These are phyloP conservation scores for Dovyalis caffra DNA, from an alignment of 345 rosid genomes.

Conservation along the genomic window DNA sequence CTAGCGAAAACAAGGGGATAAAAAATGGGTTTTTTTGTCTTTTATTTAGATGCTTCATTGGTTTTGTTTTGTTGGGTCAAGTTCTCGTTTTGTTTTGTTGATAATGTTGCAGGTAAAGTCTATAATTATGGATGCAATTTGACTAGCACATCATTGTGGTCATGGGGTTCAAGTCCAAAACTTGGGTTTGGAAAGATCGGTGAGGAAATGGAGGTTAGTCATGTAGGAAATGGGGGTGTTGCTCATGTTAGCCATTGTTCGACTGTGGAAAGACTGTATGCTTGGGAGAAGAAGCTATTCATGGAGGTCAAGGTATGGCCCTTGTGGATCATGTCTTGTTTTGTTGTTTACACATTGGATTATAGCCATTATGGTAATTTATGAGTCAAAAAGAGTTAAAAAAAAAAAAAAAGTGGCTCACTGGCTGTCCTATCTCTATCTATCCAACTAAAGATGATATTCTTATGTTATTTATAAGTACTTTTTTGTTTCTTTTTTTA, in stretches of 20 bases:
- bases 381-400: neutral
- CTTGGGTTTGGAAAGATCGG: constrained; percentile 42
- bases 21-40: neutral
- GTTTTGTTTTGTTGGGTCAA: neutral
- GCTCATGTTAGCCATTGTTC: constrained; percentile 58
- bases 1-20: neutral
- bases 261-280: constrained; percentile 78
- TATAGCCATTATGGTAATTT: neutral
- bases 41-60: neutral
- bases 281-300: constrained; percentile 96
- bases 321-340: neutral
- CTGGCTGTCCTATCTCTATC: neutral
- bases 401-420: neutral
- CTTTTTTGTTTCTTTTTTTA: neutral
- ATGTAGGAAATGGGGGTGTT: constrained; percentile 8
- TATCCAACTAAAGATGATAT: neutral
- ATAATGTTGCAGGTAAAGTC: constrained; percentile 50
- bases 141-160: constrained; percentile 60
- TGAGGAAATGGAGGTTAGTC: constrained; percentile 23
- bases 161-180: constrained; percentile 65
- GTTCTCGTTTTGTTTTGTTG: neutral
- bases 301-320: constrained; percentile 80
- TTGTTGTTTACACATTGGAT: neutral
- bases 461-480: neutral
- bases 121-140: constrained; percentile 61